phyloP scores from a whole-genome alignment of 257 asterid genomes.

The Forsythia suspensa region DNA sequence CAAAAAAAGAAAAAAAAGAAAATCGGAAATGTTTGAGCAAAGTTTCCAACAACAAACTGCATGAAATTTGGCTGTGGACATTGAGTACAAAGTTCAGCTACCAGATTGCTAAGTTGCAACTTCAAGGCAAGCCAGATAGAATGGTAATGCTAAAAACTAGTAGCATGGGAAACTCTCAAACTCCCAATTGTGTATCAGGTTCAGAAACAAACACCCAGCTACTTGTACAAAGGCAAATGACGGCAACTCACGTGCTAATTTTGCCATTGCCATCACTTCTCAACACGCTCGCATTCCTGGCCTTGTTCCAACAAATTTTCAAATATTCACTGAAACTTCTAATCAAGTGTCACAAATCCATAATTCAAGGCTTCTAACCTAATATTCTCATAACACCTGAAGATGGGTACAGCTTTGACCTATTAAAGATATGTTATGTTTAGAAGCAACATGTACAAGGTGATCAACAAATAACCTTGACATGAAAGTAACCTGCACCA shows the following conservation, averaged over 20 bases:
- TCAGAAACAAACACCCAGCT: no score
- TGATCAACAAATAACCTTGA: conserved; percentile 1
- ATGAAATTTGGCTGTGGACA: no score
- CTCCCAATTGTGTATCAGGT: no score
- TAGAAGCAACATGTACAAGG: conserved; percentile 28
- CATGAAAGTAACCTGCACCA: conserved; percentile 16
- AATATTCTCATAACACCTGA: conserved; percentile 28
- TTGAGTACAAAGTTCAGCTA: no score
- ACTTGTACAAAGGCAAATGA: no score
- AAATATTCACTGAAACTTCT: neutral
- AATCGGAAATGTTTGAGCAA: neutral
- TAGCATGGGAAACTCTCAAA: no score
- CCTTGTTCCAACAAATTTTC: neutral
- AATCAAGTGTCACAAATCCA: neutral
- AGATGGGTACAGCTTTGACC: conserved; percentile 9
- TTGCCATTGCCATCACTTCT: no score
- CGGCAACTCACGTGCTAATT: neutral
- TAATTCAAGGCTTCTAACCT: conserved; percentile 12
- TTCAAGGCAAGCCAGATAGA: no score
- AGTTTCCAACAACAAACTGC: no score
- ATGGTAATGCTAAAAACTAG: no score
- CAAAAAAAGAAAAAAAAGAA: neutral
- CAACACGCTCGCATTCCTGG: neutral
- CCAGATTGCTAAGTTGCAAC: no score
- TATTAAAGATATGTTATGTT: conserved; percentile 22